Conservation (phyloP, 129 eudicot genomes). For the Chrysanthemum lavandulifolium region DNA sequence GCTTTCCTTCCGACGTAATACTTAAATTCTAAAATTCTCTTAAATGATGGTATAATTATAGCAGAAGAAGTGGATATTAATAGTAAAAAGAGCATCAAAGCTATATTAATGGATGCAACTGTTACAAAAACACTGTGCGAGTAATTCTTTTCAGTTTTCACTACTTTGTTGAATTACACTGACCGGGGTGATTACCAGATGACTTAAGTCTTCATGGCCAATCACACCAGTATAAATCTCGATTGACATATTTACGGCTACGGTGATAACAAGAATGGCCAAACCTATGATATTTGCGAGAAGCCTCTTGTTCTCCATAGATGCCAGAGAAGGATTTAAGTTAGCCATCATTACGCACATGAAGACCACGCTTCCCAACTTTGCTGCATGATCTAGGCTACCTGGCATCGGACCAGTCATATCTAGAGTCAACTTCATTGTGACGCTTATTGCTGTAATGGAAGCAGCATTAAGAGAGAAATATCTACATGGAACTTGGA, state of each 20-base stretch:
- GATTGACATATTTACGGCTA: slow-evolving; percentile 25
- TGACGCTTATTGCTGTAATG: too few relatives aligned
- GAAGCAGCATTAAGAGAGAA: too few relatives aligned
- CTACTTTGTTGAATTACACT: too few relatives aligned
- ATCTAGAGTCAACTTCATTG: too few relatives aligned
- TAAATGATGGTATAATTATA: slow-evolving; percentile 24
- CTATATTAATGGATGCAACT: background rate
- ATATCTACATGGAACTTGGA: too few relatives aligned
- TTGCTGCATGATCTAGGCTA: too few relatives aligned
- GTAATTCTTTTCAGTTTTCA: too few relatives aligned
- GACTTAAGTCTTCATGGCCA: background rate
- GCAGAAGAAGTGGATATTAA: slow-evolving; percentile 30
- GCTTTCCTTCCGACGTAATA: slow-evolving; percentile 11
- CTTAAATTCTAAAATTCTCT: slow-evolving; percentile 31
- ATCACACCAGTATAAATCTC: slow-evolving; percentile 29
- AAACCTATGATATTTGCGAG: slow-evolving; percentile 25
- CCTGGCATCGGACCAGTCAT: too few relatives aligned
- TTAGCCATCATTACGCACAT: slow-evolving; percentile 20
- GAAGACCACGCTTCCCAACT: background rate
- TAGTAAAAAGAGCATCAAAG: slow-evolving; percentile 21
- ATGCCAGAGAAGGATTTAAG: slow-evolving; percentile 26
- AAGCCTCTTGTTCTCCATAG: slow-evolving; percentile 22
- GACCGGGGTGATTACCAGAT: too few relatives aligned
- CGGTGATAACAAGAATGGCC: slow-evolving; percentile 29
- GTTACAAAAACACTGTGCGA: background rate